phyloP scores from a whole-genome alignment of 495 filamentous ascomycete species.

The Trichodelitschia bisporula region DNA sequence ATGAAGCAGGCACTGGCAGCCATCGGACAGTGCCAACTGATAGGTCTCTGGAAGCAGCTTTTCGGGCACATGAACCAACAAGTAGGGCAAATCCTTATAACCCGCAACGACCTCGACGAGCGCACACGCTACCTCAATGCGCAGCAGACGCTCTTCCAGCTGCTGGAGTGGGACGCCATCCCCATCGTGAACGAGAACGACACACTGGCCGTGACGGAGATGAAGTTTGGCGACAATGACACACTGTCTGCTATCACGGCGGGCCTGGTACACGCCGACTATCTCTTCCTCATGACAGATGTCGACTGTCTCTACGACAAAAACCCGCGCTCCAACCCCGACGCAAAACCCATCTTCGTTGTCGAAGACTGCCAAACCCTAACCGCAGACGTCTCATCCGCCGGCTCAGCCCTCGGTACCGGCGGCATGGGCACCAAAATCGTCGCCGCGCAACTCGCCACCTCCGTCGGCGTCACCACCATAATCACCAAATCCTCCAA shows the following conservation, averaged over 20 bases:
- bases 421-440: constrained; percentile 98
- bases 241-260: constrained; percentile 90
- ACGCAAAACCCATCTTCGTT: constrained; percentile 74
- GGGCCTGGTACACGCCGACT: constrained; percentile 90
- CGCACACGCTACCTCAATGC: constrained; percentile 90
- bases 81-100: constrained; percentile 81
- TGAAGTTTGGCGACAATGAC: constrained; percentile 98
- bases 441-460: constrained; percentile 77
- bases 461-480: constrained; percentile 84
- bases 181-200: constrained; percentile 99
- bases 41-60: constrained; percentile 83
- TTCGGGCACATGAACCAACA: constrained; percentile 73
- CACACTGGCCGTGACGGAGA: constrained; percentile 89
- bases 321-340: constrained; percentile 63
- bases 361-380: constrained; percentile 71
- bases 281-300: constrained; percentile 96
- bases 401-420: constrained; percentile 76
- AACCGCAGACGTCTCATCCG: constrained; percentile 76
- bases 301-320: constrained; percentile 94
- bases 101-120: constrained; percentile 94
- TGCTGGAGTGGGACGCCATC: constrained; percentile 87
- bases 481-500: constrained; percentile 80
- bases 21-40: constrained; percentile 85
- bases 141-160: constrained; percentile 72
- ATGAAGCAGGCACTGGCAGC: constrained; percentile 83